Evolutionary conservation across 208 protist species (phyloP).

Genomic region (Tritrichomonas musculus): DNA sequence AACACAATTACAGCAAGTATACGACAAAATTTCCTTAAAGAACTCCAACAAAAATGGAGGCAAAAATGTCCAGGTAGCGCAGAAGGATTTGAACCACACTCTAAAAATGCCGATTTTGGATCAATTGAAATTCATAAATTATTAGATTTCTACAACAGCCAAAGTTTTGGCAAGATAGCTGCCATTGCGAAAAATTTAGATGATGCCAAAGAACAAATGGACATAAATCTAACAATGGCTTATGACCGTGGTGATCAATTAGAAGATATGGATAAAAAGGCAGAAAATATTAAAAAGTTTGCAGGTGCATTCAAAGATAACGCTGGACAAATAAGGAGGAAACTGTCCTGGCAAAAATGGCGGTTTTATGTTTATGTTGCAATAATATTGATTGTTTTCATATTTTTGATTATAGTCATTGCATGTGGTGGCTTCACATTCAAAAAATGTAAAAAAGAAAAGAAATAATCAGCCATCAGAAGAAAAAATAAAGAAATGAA

Average conservation of each 20-base stretch:
- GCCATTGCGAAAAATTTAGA: background rate
- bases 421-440: background rate
- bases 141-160: background rate
- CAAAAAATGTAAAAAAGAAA: background rate
- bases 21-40: background rate
- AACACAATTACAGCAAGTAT: background rate
- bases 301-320: background rate
- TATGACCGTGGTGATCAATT: background rate
- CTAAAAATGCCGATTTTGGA: background rate
- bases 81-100: background rate
- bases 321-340: background rate
- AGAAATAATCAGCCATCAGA: too few species aligned
- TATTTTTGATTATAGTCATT: background rate
- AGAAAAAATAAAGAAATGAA: too few species aligned
- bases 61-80: background rate
- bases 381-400: background rate
- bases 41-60: background rate
- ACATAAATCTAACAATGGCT: background rate
- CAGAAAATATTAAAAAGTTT: background rate
- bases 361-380: background rate
- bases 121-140: background rate
- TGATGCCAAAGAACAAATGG: background rate
- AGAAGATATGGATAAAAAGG: slow-evolving; percentile 10
- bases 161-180: background rate
- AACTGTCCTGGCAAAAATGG: background rate